These are phyloP conservation scores for Anacardium occidentale DNA, from an alignment of 345 rosid genomes.

Conservation along the genomic window DNA sequence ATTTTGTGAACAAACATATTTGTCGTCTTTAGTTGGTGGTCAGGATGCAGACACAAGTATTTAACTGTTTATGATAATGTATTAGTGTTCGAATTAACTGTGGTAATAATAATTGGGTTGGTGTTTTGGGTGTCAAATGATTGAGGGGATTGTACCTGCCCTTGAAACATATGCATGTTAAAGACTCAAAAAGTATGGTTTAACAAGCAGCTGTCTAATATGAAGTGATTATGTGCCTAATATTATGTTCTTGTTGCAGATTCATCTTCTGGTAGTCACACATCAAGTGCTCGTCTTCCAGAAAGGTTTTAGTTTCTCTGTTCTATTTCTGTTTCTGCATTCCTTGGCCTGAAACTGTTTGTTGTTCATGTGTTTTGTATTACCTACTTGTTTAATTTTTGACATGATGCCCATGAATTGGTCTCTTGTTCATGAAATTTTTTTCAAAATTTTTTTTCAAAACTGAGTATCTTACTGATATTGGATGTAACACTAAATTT, in stretches of 20 bases:
- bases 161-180: constrained; percentile 1
- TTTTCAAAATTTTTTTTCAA: not conserved
- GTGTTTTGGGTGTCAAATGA: not conserved
- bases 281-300: constrained; percentile 79
- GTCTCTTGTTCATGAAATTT: not conserved
- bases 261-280: constrained; percentile 62
- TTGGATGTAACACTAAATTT: not conserved
- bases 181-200: not conserved
- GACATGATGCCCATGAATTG: not conserved
- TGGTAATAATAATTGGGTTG: not conserved
- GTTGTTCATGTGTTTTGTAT: not conserved
- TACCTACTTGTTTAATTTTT: not conserved
- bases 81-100: not conserved
- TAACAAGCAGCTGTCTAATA: not conserved
- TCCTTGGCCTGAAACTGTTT: constrained; percentile 6
- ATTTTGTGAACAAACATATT: constrained; percentile 8
- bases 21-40: not conserved
- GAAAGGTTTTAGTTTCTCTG: constrained; percentile 64
- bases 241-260: constrained; percentile 42
- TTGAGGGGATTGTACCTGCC: not conserved
- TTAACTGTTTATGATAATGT: not conserved
- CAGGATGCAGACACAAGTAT: constrained; percentile 4
- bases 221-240: not conserved
- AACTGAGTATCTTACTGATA: constrained; percentile 3
- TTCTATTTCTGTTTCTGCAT: constrained; percentile 10